These are phyloP conservation scores for Zygoascus biomembranicola DNA, from an alignment of 805 yeast genomes.

Conservation along the genomic window DNA sequence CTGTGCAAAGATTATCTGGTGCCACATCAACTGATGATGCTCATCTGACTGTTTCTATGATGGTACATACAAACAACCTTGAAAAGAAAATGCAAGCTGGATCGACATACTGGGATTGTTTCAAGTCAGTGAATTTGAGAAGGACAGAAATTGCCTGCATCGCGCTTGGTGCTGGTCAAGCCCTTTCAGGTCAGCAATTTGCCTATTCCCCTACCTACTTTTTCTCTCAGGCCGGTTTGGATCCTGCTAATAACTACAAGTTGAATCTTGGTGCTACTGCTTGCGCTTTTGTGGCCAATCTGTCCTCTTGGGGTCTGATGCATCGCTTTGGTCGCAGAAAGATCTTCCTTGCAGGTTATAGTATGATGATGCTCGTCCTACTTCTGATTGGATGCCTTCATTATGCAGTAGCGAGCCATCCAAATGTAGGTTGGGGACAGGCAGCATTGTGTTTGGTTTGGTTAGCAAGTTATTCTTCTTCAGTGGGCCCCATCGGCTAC, in stretches of 20 bases:
- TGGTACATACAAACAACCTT: conserved; percentile 30
- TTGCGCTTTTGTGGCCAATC: conserved; percentile 39
- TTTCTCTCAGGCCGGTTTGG: conserved; percentile 36
- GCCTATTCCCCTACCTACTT: conserved; percentile 31
- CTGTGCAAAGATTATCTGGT: conserved; percentile 1
- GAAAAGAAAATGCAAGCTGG: conserved; percentile 8
- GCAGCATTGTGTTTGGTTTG: conserved; percentile 40
- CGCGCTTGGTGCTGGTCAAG: conserved; percentile 38
- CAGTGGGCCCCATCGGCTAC: conserved; percentile 37
- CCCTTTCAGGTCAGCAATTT: conserved; percentile 17
- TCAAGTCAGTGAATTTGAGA: conserved; percentile 11
- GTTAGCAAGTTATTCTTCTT: conserved; percentile 35
- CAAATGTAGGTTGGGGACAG: conserved; percentile 21
- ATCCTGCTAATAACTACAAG: conserved; percentile 30
- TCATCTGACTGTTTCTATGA: neutral
- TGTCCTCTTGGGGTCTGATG: conserved; percentile 18
- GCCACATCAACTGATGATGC: neutral
- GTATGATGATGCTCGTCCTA: conserved; percentile 30
- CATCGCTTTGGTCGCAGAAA: conserved; percentile 19
- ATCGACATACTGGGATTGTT: conserved; percentile 8
- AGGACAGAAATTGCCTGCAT: conserved; percentile 33
- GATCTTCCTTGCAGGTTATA: conserved; percentile 28
- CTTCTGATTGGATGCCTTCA: conserved; percentile 36
- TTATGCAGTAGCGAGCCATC: conserved; percentile 24
- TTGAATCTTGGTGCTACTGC: conserved; percentile 39